Percentiles rank a stretch among this genome's conserved stretches.
Evolutionary conservation across 1,284 basidiomycete genomes (phyloP).

Genomic region (Schizophyllum commune): DNA sequence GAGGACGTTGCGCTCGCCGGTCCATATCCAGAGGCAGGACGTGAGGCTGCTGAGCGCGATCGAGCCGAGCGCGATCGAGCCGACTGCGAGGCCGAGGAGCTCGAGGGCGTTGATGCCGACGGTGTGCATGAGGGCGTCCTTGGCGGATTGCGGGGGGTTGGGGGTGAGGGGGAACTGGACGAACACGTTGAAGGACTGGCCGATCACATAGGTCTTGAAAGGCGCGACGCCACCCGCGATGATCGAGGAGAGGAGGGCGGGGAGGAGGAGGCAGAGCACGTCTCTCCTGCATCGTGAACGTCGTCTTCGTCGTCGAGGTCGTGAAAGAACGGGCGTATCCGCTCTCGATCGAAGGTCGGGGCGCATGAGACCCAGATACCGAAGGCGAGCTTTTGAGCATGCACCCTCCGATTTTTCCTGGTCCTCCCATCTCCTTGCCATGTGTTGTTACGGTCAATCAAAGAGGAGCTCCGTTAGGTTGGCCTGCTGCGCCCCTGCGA

Average conservation of each 20-base stretch:
- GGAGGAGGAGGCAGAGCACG: constrained; percentile 53
- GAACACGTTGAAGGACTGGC: constrained; percentile 81
- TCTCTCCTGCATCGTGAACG: constrained; percentile 29
- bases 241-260: constrained; percentile 64
- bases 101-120: constrained; percentile 49
- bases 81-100: constrained; percentile 54
- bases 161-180: constrained; percentile 30
- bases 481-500: too few relatives aligned
- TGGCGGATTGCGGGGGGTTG: constrained; percentile 29
- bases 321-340: too few relatives aligned
- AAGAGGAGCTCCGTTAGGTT: too few relatives aligned
- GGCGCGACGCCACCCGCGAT: constrained; percentile 81
- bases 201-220: constrained; percentile 89
- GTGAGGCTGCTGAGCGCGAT: constrained; percentile 63
- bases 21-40: constrained; percentile 66
- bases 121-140: constrained; percentile 39
- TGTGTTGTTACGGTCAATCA: too few relatives aligned
- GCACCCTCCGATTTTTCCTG: too few relatives aligned
- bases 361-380: too few relatives aligned
- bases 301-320: too few relatives aligned
- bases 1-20: constrained; percentile 65
- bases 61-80: constrained; percentile 53
- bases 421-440: too few relatives aligned
- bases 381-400: too few relatives aligned
- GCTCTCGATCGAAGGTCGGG: too few relatives aligned